A percentile compares a stretch with the other conserved stretches of the same genome.
These are phyloP conservation scores for Colletotrichum sidae DNA, from an alignment of 2,329 filamentous ascomycete genomes.

Conservation along the genomic window DNA sequence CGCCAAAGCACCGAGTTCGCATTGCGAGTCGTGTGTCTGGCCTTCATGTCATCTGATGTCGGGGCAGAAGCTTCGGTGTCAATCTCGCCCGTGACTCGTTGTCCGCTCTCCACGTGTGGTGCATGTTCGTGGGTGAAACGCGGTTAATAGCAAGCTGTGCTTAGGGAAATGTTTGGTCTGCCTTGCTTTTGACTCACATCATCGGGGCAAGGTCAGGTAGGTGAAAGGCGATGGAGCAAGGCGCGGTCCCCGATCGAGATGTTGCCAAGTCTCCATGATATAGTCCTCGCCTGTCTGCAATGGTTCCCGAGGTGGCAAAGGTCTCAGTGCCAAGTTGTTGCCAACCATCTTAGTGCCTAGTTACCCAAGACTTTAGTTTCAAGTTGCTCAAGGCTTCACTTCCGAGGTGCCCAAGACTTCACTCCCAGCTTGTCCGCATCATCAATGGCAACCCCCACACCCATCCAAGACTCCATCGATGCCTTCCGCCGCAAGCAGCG, in stretches of 20 bases:
- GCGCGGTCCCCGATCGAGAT: not conserved
- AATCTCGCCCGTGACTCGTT: conserved; percentile 4
- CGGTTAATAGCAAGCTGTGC: not conserved
- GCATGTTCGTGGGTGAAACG: not conserved
- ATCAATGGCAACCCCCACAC: conserved; percentile 15
- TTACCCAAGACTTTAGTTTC: too few relatives aligned
- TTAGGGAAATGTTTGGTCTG: conserved; percentile 3
- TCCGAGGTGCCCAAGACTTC: not conserved
- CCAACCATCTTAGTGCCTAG: too few relatives aligned
- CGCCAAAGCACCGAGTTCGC: not conserved
- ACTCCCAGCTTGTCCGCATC: conserved; percentile 5
- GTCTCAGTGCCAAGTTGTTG: too few relatives aligned
- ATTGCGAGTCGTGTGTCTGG: conserved; percentile 2
- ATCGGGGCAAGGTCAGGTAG: not conserved
- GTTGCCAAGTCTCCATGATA: conserved; percentile 9
- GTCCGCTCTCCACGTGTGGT: conserved; percentile 4
- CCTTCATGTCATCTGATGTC: conserved; percentile 10
- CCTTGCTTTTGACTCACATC: conserved; percentile 4
- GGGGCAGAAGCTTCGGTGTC: not conserved
- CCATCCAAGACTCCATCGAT: conserved; percentile 5
- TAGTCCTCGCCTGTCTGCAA: conserved; percentile 11
- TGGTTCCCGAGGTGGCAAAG: not conserved
- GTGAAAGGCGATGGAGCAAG: not conserved
- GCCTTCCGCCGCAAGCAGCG: conserved; percentile 9
- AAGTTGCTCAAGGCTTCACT: too few relatives aligned